Conservation (phyloP, 306 rosid species). For the Castanospermum australe region DNA sequence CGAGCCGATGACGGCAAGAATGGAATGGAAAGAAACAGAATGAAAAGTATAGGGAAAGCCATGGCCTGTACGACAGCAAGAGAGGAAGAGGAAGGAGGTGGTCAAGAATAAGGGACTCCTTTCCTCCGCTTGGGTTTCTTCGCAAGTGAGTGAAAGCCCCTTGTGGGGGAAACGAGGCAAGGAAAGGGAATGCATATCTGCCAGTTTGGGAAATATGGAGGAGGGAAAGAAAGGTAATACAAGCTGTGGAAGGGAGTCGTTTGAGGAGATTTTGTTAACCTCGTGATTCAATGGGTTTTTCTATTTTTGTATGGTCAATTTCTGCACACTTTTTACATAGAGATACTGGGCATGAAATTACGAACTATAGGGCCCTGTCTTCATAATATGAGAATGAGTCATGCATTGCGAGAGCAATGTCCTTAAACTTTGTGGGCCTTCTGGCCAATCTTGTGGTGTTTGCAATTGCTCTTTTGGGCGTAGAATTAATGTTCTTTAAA, state of each 20-base stretch:
- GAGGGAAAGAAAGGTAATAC: neutral
- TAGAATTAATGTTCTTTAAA: too few relatives aligned
- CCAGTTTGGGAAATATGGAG: constrained; percentile 14
- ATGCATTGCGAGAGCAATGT: too few relatives aligned
- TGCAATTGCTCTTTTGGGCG: too few relatives aligned
- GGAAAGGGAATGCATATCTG: constrained; percentile 15
- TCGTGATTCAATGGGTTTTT: too few relatives aligned
- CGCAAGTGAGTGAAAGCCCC: neutral
- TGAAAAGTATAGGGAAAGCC: constrained; percentile 34
- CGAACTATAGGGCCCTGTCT: too few relatives aligned
- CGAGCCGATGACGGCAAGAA: constrained; percentile 22
- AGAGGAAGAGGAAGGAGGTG: too few relatives aligned
- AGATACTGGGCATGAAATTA: too few relatives aligned
- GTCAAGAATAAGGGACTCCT: neutral
- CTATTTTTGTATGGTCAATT: too few relatives aligned
- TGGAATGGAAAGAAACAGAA: constrained; percentile 38
- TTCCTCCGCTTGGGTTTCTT: constrained; percentile 15
- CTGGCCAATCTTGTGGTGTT: too few relatives aligned
- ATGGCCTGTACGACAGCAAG: constrained; percentile 14
- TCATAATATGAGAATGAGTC: too few relatives aligned
- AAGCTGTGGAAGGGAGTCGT: constrained; percentile 37
- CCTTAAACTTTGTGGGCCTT: too few relatives aligned
- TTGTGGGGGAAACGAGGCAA: neutral
- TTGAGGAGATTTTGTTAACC: constrained; percentile 25
- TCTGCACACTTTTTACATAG: too few relatives aligned